Evolutionary conservation across 1,139 yeast genomes (phyloP).

Genomic region (Pichia sp.): DNA sequence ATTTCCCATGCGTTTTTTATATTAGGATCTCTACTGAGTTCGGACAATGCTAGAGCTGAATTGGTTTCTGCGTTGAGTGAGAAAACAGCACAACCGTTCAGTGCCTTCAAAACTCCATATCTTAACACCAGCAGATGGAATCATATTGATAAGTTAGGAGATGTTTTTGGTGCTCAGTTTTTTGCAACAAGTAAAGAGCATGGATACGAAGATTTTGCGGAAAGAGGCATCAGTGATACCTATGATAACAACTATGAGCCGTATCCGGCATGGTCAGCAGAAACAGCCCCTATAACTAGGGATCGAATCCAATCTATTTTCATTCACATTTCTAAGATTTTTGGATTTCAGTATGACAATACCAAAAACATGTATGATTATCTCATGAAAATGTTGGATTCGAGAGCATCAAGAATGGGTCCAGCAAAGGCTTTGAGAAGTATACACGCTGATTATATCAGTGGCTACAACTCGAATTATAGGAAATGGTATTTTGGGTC

Average conservation of each 20-base stretch:
- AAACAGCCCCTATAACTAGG: slow-evolving; percentile 38
- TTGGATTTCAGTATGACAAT: slow-evolving; percentile 65
- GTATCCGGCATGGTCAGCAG: slow-evolving; percentile 56
- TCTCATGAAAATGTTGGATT: slow-evolving; percentile 57
- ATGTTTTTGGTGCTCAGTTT: slow-evolving; percentile 28
- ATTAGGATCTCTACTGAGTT: slow-evolving; percentile 2
- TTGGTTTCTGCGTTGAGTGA: slow-evolving; percentile 36
- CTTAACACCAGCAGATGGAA: slow-evolving; percentile 45
- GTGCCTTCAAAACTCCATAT: slow-evolving; percentile 49
- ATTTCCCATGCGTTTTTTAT: neutral
- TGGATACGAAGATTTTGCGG: slow-evolving; percentile 38
- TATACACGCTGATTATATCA: slow-evolving; percentile 68
- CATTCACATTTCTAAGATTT: slow-evolving; percentile 47
- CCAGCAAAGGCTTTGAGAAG: slow-evolving; percentile 53
- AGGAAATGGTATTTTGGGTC: slow-evolving; percentile 76
- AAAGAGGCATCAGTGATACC: slow-evolving; percentile 39
- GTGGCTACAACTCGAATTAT: slow-evolving; percentile 64
- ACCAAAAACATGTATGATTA: slow-evolving; percentile 64
- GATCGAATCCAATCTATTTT: slow-evolving; percentile 56
- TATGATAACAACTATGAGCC: slow-evolving; percentile 43
- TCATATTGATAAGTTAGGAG: slow-evolving; percentile 36
- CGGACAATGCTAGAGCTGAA: slow-evolving; percentile 5
- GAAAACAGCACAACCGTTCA: slow-evolving; percentile 40
- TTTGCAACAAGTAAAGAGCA: slow-evolving; percentile 28
- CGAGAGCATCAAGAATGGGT: slow-evolving; percentile 62